A percentile compares a stretch with the other conserved stretches of the same genome.
Evolutionary conservation across 1,139 yeast species (phyloP).

Genomic region (Lodderomyces jiufengensis): DNA sequence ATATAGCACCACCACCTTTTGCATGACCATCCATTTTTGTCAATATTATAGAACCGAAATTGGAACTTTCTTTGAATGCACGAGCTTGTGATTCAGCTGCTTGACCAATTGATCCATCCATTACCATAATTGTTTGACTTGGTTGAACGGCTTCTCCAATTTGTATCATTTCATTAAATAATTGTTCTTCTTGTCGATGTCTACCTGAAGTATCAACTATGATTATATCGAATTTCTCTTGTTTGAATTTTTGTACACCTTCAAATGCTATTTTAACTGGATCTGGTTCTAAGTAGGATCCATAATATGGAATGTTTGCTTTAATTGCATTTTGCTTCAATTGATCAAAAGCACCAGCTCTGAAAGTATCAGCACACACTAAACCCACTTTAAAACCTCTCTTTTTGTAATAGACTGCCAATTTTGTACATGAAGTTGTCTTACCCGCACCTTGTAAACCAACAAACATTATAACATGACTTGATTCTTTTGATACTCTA

Average conservation of each 20-base stretch:
- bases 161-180: constrained; percentile 93
- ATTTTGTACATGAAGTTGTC: constrained; percentile 94
- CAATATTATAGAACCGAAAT: constrained; percentile 91
- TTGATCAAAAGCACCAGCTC: constrained; percentile 99
- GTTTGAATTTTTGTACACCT: constrained; percentile 89
- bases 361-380: constrained; percentile 97
- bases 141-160: constrained; percentile 84
- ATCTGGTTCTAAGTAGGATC: constrained; percentile 92
- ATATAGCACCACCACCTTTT: constrained; percentile 98
- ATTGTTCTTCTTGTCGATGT: constrained; percentile 90
- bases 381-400: constrained; percentile 93
- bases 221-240: constrained; percentile 87
- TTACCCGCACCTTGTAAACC: constrained; percentile 99
- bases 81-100: constrained; percentile 94
- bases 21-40: constrained; percentile 99
- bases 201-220: constrained; percentile 98
- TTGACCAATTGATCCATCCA: constrained; percentile 97
- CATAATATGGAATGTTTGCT: constrained; percentile 91
- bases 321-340: constrained; percentile 95
- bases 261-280: constrained; percentile 90
- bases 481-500: constrained; percentile 25
- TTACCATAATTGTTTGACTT: constrained; percentile 93
- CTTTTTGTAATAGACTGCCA: constrained; percentile 91
- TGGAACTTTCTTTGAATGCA: constrained; percentile 90
- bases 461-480: constrained; percentile 86